Conservation (phyloP, 345 rosid genomes). For the Lumnitzera littorea region DNA sequence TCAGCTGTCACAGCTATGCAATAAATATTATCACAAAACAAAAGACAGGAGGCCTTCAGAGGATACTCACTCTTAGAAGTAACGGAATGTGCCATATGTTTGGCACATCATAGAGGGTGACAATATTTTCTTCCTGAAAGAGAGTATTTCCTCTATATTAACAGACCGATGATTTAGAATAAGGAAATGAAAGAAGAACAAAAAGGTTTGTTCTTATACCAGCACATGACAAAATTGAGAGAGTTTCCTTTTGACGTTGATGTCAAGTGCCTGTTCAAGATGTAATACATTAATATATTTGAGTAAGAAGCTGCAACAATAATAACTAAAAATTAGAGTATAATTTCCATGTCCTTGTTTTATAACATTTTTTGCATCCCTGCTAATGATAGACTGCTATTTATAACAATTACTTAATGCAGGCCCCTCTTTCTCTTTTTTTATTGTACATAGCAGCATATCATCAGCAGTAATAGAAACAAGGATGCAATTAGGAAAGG, state of each 20-base stretch:
- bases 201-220: constrained; percentile 27
- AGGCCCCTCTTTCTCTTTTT: too few relatives aligned
- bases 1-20: not conserved
- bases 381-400: too few relatives aligned
- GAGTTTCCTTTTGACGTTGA: constrained; percentile 74
- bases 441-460: too few relatives aligned
- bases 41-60: not conserved
- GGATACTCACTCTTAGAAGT: constrained; percentile 62
- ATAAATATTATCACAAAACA: not conserved
- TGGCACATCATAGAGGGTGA: constrained; percentile 84
- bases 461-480: too few relatives aligned
- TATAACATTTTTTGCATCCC: too few relatives aligned
- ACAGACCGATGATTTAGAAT: too few relatives aligned
- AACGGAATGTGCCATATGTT: constrained; percentile 97
- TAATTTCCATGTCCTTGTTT: too few relatives aligned
- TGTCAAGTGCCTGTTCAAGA: constrained; percentile 66
- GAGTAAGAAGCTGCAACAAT: too few relatives aligned
- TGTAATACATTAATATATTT: too few relatives aligned
- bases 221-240: constrained; percentile 89
- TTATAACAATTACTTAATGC: too few relatives aligned
- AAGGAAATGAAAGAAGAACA: not conserved
- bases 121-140: constrained; percentile 56
- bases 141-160: too few relatives aligned
- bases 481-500: not conserved
- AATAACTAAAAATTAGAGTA: not conserved